These are phyloP conservation scores for Colletotrichum tanaceti DNA, from an alignment of 2,329 filamentous ascomycete genomes.

Conservation along the genomic window DNA sequence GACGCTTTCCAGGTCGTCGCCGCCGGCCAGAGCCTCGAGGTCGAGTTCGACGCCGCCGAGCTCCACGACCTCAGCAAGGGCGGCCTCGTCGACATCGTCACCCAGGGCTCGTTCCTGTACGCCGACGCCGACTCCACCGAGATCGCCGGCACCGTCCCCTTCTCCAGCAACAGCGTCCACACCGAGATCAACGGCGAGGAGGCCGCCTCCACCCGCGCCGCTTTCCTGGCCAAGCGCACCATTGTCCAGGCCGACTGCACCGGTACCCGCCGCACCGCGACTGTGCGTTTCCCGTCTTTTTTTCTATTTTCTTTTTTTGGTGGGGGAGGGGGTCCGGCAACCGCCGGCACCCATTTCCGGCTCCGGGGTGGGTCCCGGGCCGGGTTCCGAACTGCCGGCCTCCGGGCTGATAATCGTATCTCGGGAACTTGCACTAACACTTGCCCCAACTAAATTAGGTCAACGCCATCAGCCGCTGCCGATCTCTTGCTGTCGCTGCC, in stretches of 20 bases:
- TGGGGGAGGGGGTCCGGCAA: neutral
- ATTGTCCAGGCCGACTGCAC: constrained; percentile 66
- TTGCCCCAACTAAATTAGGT: constrained; percentile 33
- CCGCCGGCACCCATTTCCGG: neutral
- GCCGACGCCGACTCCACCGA: constrained; percentile 64
- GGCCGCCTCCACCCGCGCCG: constrained; percentile 61
- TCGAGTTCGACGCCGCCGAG: constrained; percentile 66
- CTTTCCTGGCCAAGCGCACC: constrained; percentile 62
- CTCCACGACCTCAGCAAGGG: constrained; percentile 63
- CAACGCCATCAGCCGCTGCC: constrained; percentile 66
- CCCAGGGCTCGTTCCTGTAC: constrained; percentile 67
- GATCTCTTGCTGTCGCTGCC: constrained; percentile 63
- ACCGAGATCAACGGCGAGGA: constrained; percentile 67
- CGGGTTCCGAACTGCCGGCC: too few species aligned
- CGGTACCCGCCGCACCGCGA: constrained; percentile 56
- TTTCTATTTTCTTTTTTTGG: neutral
- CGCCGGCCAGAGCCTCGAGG: constrained; percentile 61
- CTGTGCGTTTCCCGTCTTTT: constrained; percentile 43
- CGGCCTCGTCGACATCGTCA: constrained; percentile 67
- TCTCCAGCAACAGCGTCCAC: constrained; percentile 68
- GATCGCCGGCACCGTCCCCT: constrained; percentile 66
- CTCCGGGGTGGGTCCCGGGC: neutral
- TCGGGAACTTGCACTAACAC: neutral
- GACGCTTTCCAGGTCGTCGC: constrained; percentile 63
- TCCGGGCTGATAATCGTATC: neutral